Conservation (phyloP, 208 protist genomes). For the Naegleria gruberi region DNA sequence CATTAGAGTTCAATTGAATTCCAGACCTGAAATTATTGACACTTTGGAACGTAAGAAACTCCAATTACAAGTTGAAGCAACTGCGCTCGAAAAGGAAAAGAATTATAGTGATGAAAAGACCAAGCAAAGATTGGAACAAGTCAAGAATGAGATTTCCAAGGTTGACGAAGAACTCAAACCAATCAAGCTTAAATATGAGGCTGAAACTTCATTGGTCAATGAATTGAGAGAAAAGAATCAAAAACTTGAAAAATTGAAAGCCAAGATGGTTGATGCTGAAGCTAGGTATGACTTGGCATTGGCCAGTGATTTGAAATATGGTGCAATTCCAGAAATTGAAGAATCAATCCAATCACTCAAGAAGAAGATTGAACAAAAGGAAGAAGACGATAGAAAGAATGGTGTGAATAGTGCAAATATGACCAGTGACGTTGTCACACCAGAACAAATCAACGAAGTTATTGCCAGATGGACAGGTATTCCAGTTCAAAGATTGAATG, state of each 20-base stretch:
- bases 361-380: conserved; percentile 48
- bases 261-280: conserved; percentile 76
- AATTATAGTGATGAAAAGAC: conserved; percentile 55
- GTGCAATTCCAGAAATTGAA: conserved; percentile 85
- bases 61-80: conserved; percentile 77
- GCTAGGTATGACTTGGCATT: conserved; percentile 70
- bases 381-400: neutral
- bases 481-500: conserved; percentile 79
- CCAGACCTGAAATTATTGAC: conserved; percentile 43
- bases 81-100: conserved; percentile 83
- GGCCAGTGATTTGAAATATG: conserved; percentile 88
- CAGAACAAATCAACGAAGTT: conserved; percentile 84
- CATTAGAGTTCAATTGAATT: conserved; percentile 45
- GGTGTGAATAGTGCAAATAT: conserved; percentile 48
- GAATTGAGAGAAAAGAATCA: conserved; percentile 66
- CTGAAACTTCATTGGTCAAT: conserved; percentile 66
- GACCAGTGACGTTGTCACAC: conserved; percentile 64
- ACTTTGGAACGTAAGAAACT: conserved; percentile 43
- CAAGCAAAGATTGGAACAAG: conserved; percentile 54
- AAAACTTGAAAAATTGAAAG: conserved; percentile 73
- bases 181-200: conserved; percentile 63
- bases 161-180: conserved; percentile 65
- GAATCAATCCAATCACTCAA: conserved; percentile 61
- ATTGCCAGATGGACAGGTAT: conserved; percentile 94
- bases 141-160: conserved; percentile 62